phyloP scores from a whole-genome alignment of 306 rosid genomes.

The Sindora glabra region DNA sequence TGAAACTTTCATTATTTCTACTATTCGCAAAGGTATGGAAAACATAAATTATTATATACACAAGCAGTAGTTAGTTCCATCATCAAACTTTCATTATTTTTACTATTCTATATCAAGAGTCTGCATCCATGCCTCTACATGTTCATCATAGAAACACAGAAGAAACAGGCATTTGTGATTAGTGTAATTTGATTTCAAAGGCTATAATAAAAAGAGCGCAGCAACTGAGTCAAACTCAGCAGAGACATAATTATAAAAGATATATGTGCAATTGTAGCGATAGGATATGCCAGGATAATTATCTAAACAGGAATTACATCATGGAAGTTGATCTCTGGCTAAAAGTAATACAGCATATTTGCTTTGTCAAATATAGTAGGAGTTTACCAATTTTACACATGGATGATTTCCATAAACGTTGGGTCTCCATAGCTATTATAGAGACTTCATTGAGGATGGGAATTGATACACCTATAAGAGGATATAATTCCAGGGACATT shows the following conservation, averaged over 20 bases:
- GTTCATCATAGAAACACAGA: not conserved
- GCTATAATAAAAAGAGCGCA: not conserved
- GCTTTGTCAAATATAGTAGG: not conserved
- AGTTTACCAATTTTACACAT: not conserved
- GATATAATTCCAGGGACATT: not conserved
- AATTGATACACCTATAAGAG: not conserved
- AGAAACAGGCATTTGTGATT: not conserved
- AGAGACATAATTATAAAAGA: not conserved
- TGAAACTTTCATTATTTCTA: too few species aligned
- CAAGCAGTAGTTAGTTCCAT: too few species aligned
- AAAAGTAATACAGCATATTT: not conserved
- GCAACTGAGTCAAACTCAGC: not conserved
- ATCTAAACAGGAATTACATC: not conserved
- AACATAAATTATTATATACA: too few species aligned
- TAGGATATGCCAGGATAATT: not conserved
- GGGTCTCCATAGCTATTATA: not conserved
- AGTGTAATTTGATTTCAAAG: not conserved
- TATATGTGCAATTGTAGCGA: not conserved
- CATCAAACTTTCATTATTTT: not conserved
- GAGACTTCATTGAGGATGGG: not conserved
- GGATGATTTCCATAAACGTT: not conserved
- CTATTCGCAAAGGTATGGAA: too few species aligned
- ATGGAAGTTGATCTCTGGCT: not conserved
- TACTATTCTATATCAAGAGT: not conserved
- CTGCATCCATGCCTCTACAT: not conserved